Evolutionary conservation across 495 filamentous ascomycete genomes (phyloP).

Genomic region (Aspergillus incahuasiensis): DNA sequence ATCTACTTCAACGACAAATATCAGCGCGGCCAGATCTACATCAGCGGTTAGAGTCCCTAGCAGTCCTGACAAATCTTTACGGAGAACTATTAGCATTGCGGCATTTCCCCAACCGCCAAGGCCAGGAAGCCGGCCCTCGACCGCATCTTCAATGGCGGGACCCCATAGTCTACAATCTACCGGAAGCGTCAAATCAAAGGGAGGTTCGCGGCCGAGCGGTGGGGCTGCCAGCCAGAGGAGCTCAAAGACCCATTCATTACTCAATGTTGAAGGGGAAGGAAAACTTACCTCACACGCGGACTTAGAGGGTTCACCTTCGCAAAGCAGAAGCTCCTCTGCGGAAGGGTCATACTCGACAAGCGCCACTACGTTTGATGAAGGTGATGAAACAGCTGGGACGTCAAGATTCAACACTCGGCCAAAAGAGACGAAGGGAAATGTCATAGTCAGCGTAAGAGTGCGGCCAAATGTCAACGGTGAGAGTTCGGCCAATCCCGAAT

Average conservation of each 20-base stretch:
- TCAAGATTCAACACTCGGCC: slow-evolving; percentile 28
- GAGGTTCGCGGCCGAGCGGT: slow-evolving; percentile 36
- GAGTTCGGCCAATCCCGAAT: slow-evolving; percentile 68
- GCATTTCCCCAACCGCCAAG: slow-evolving; percentile 88
- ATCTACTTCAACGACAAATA: slow-evolving; percentile 38
- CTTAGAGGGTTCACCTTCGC: slow-evolving; percentile 75
- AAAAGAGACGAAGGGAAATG: slow-evolving; percentile 84
- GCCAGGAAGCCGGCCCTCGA: slow-evolving; percentile 45
- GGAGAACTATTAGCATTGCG: slow-evolving; percentile 85
- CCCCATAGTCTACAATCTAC: slow-evolving; percentile 24
- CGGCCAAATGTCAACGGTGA: slow-evolving; percentile 72
- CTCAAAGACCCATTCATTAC: slow-evolving; percentile 63
- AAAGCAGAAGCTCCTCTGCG: slow-evolving; percentile 83
- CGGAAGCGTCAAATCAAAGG: slow-evolving; percentile 28
- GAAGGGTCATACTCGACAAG: slow-evolving; percentile 88
- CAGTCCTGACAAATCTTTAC: slow-evolving; percentile 60
- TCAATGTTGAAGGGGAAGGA: slow-evolving; percentile 72
- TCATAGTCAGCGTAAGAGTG: slow-evolving; percentile 91
- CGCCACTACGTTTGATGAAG: slow-evolving; percentile 78
- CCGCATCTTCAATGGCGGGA: slow-evolving; percentile 35
- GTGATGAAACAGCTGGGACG: slow-evolving; percentile 36
- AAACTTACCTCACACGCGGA: slow-evolving; percentile 61
- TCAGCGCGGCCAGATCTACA: slow-evolving; percentile 36
- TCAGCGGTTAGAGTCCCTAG: slow-evolving; percentile 29
- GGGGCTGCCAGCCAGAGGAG: slow-evolving; percentile 46